Evolutionary conservation across 169 alveolate genomes (phyloP).

Genomic region (Plasmodium chabaudi): DNA sequence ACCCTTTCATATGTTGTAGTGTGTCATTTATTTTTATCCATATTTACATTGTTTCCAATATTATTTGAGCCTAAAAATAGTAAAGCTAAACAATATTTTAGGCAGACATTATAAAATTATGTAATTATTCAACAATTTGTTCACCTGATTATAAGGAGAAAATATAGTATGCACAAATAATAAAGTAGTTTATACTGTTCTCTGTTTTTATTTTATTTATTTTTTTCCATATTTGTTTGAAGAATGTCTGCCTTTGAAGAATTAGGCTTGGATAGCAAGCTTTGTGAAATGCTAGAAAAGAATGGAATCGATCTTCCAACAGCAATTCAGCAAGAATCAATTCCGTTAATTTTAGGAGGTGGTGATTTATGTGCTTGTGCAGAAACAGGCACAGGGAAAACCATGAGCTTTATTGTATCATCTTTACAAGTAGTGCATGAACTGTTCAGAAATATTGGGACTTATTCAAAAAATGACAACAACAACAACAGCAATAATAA

Average conservation of each 20-base stretch:
- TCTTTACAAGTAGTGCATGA: conserved; percentile 74
- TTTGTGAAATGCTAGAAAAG: conserved; percentile 63
- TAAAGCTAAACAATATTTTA: too few relatives aligned
- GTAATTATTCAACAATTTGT: too few relatives aligned
- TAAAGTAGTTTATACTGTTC: too few relatives aligned
- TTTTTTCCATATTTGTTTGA: not conserved
- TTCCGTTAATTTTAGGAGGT: conserved; percentile 84
- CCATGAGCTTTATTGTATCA: conserved; percentile 60
- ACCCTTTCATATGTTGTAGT: too few relatives aligned
- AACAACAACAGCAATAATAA: not conserved
- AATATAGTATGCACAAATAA: too few relatives aligned
- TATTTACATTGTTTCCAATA: too few relatives aligned
- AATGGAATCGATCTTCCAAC: conserved; percentile 82
- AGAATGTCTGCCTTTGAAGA: conserved; percentile 74
- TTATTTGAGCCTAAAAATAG: too few relatives aligned
- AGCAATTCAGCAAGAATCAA: conserved; percentile 88
- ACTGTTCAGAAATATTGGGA: conserved; percentile 58
- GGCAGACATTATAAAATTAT: too few relatives aligned
- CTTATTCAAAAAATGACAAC: not conserved
- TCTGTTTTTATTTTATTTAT: too few relatives aligned
- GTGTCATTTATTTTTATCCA: too few relatives aligned
- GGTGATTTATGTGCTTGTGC: conserved; percentile 76
- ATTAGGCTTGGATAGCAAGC: conserved; percentile 40
- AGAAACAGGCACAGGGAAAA: conserved; percentile 76
- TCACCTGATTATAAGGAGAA: too few relatives aligned